Evolutionary conservation across 805 yeast genomes (phyloP).

Genomic region (Peterozyma toletana): DNA sequence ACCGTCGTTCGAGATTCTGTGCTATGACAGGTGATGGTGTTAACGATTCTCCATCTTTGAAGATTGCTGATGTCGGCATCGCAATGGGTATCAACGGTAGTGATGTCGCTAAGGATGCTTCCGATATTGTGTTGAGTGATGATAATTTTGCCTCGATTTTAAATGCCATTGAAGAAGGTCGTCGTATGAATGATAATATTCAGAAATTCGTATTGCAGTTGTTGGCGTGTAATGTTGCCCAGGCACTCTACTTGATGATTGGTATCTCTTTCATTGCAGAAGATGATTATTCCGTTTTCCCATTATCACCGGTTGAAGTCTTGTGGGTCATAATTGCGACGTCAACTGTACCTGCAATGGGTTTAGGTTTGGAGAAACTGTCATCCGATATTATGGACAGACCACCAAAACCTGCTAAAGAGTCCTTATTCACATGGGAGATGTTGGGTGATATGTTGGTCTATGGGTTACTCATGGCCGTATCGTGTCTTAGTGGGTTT

Average conservation of each 20-base stretch:
- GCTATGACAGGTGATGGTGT: constrained; percentile 88
- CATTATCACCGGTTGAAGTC: constrained; percentile 73
- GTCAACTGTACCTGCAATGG: constrained; percentile 81
- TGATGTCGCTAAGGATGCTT: constrained; percentile 81
- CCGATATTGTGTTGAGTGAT: constrained; percentile 70
- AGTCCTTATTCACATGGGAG: constrained; percentile 58
- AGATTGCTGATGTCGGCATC: constrained; percentile 74
- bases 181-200: constrained; percentile 72
- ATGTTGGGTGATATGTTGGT: constrained; percentile 60
- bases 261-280: constrained; percentile 67
- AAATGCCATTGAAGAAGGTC: constrained; percentile 74
- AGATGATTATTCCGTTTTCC: constrained; percentile 67
- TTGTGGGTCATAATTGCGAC: constrained; percentile 76
- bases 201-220: constrained; percentile 73
- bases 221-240: constrained; percentile 67
- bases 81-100: constrained; percentile 81
- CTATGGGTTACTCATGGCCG: constrained; percentile 73
- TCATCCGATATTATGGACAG: constrained; percentile 54
- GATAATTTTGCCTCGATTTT: constrained; percentile 75
- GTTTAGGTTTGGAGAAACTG: constrained; percentile 64
- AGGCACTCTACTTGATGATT: constrained; percentile 58
- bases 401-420: constrained; percentile 52
- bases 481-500: constrained; percentile 60
- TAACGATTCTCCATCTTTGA: constrained; percentile 72
- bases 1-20: constrained; percentile 52